Conservation (phyloP, 2,329 filamentous ascomycete species). For the Geosmithia flava region DNA sequence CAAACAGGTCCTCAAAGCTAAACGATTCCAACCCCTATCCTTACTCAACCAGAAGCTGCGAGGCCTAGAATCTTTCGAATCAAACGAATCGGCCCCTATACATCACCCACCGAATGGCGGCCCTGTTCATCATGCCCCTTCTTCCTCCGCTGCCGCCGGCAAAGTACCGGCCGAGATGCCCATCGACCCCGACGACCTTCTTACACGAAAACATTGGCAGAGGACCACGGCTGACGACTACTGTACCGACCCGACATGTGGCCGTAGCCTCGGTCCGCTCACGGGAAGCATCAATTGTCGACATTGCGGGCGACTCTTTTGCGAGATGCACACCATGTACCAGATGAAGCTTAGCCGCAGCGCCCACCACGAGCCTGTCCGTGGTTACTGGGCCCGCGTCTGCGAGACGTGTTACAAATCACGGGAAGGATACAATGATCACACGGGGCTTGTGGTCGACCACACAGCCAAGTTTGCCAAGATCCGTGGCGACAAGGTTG, state of each 20-base stretch:
- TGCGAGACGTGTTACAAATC: constrained; percentile 99
- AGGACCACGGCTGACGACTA: constrained; percentile 57
- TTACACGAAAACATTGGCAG: constrained; percentile 86
- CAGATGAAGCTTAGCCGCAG: constrained; percentile 94
- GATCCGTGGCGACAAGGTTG: constrained; percentile 64
- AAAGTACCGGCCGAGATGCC: constrained; percentile 27
- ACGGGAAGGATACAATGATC: constrained; percentile 88
- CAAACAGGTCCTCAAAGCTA: constrained; percentile 85
- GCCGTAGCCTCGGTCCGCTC: constrained; percentile 62
- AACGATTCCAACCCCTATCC: constrained; percentile 82
- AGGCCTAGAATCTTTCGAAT: constrained; percentile 85
- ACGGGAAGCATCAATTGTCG: constrained; percentile 87
- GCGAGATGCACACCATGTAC: constrained; percentile 98
- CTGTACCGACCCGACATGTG: constrained; percentile 82
- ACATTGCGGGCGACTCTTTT: constrained; percentile 86
- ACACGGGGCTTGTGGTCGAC: constrained; percentile 58
- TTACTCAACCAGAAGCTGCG: constrained; percentile 89
- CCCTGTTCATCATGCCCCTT: constrained; percentile 19
- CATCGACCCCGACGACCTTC: constrained; percentile 76
- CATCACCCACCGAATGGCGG: not conserved
- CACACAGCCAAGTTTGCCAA: constrained; percentile 59
- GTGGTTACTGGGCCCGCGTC: constrained; percentile 86
- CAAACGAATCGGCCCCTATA: constrained; percentile 36
- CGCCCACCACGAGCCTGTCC: constrained; percentile 77
- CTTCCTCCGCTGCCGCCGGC: constrained; percentile 21